Evolutionary conservation across 2,329 filamentous ascomycete genomes (phyloP), one percentile per base, ranked within the genome.

Genomic region (Ampelomyces quisqualis): DNA sequence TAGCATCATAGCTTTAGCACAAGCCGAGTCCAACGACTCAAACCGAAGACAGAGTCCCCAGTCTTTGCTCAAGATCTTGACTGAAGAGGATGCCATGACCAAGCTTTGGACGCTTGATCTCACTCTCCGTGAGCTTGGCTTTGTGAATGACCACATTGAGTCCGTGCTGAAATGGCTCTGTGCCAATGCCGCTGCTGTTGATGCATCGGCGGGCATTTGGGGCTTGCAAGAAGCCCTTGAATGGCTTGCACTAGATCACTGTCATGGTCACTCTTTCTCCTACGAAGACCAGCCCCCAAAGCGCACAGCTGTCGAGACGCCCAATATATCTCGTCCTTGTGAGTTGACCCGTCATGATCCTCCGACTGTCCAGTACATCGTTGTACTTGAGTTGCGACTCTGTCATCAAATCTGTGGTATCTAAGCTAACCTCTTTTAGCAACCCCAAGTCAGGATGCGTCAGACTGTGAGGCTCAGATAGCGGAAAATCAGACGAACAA

Each of bases 211-310:
- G 15, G 77, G 77, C 29, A 78, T 90, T 10, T 95, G 89, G 87
- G 90, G 90, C 7, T 72, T 97, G 23, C 85, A 94, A 47, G 90
- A 95, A 68, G 83, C 87, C 18, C 67, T 98, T 14, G 88, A 96
- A 56, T 95, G 90, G 88, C 77, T 97, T 38, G 88, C 89, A n/a
- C 74, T 88, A 51, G 81, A 93, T 62, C 88, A 85, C 55, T 71
- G 77, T 10, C 71, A 76, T 48, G 78, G 82, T 1, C 84, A 90
- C 55, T 74, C 91, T 23, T 86, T 86, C 5, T 77, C 81, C 32
- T 94, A 93, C 64, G 82, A 86, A 33, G 60, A 60, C 4, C 22
- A 38, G 2, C 49, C 46, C 22, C 42, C 55, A 2, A 60, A 54
- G 37, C 53, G 49, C 14, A 32, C 51, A 11, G 23, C 45, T 5